A percentile compares a stretch with the other conserved stretches of the same genome.
Evolutionary conservation across 148 eudicot species (phyloP).

Genomic region (Gaultheria prostrata): DNA sequence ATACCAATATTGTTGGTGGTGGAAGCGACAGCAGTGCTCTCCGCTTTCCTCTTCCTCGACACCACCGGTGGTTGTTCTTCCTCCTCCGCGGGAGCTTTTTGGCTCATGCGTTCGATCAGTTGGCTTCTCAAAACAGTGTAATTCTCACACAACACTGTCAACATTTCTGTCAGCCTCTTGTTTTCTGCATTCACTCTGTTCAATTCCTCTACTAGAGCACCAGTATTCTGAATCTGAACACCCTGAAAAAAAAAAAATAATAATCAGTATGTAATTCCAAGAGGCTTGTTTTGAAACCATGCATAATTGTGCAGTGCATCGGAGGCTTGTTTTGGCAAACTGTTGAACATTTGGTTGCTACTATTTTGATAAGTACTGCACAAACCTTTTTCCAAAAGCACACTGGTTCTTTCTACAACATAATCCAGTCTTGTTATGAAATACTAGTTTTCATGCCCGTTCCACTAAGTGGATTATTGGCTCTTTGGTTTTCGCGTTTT

Average conservation of each 20-base stretch:
- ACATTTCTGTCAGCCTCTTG: conserved; percentile 73
- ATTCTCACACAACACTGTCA: conserved; percentile 74
- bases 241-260: background rate
- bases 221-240: conserved; percentile 38
- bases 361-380: too few relatives aligned
- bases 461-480: too few relatives aligned
- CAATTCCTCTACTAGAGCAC: conserved; percentile 61
- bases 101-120: conserved; percentile 52
- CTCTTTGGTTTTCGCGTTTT: too few relatives aligned
- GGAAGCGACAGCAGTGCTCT: conserved; percentile 14
- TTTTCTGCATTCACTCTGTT: conserved; percentile 73
- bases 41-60: conserved; percentile 56
- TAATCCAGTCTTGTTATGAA: too few relatives aligned
- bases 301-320: too few relatives aligned
- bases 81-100: conserved; percentile 3
- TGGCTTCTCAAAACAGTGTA: conserved; percentile 65
- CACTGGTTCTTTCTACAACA: too few relatives aligned
- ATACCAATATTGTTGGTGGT: background rate
- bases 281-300: background rate
- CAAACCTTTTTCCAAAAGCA: too few relatives aligned
- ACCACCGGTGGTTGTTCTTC: conserved; percentile 11
- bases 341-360: background rate
- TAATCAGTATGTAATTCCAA: background rate
- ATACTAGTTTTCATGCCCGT: too few relatives aligned
- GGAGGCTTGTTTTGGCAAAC: background rate